Base-by-base conservation (phyloP, 495 filamentous ascomycete genomes). In the Umbilicaria muhlenbergii region DNA sequence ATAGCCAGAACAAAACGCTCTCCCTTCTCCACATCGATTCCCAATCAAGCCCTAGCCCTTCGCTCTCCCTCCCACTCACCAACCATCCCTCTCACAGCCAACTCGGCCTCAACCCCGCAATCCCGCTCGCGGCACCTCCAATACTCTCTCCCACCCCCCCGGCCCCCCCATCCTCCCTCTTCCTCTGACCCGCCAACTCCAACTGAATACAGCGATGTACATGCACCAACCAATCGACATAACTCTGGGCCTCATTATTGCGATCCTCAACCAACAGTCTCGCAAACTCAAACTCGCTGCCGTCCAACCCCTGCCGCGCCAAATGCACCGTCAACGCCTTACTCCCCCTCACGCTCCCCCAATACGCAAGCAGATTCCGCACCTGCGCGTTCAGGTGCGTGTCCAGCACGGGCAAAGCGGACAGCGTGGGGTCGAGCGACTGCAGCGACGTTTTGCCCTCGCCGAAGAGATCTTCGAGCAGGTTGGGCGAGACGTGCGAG, bases 151-250 rank as follows among this genome's bases (percentile, higher is more conserved):
- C 55, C 45, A 63, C 50, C 2, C 56, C 49, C 44, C 34, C 39
- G 38, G 69, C 65, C 34, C 64, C 61, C 3, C 64, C 57, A 42
- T 86, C 80, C 36, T 86, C 81, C 50, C 77, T 78, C 58, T 83
- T 84, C 55, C 82, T 68, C 57, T 86, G 83, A 31, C 83, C 83
- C 13, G 80, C 69, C 53, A 87, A 64, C 70, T 95, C 89, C 45
- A 94, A 63, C 58, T 92, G 87, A 47, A 96, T 84, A 54, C 81
- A 79, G 51, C 87, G 80, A 57, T 99, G 91, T 39, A 95, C 66
- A 63, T 94, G 86, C 42, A 99, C 91, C 60, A 99, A 62, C 91
- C 91, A 99, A 63, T 99, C 91, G 14, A 96, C 91, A 64, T 99
- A 96, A 51, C 81, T 89, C 61, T 89, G 85, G 31, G 91, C 91